phyloP scores from a whole-genome alignment of 2,329 filamentous ascomycete genomes.

The Microcera coccophila region DNA sequence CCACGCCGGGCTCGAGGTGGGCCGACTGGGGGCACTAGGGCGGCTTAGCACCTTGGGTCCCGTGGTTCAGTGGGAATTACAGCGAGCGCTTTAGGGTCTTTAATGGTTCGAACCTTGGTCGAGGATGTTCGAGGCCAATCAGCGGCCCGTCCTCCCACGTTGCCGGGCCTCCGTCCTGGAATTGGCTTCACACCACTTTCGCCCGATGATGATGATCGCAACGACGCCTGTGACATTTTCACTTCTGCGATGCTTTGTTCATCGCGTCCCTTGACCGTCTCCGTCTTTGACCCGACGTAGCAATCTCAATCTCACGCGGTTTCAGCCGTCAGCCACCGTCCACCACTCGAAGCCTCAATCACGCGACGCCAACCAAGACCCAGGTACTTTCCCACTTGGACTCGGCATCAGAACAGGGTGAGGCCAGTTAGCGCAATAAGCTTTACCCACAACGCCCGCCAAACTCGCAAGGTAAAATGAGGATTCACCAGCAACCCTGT shows the following conservation, averaged over 20 bases:
- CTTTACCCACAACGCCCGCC: conserved; percentile 1
- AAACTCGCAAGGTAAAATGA: conserved; percentile 23
- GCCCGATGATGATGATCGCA: too few species aligned
- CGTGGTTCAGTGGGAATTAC: not conserved
- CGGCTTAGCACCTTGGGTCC: not conserved
- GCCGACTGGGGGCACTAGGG: conserved; percentile 4
- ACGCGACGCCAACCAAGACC: not conserved
- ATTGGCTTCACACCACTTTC: too few species aligned
- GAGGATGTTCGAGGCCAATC: not conserved
- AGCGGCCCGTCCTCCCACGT: not conserved
- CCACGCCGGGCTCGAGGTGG: conserved; percentile 8
- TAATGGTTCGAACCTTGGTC: not conserved
- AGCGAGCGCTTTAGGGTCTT: too few species aligned
- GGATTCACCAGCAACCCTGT: conserved; percentile 19
- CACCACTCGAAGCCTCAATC: not conserved
- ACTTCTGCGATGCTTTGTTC: too few species aligned
- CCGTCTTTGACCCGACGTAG: too few species aligned
- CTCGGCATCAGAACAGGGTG: not conserved
- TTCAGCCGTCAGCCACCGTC: too few species aligned
- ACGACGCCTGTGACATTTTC: too few species aligned
- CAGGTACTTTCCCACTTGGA: not conserved
- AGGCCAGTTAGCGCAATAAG: not conserved
- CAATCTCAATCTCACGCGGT: too few species aligned
- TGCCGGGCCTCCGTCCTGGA: too few species aligned
- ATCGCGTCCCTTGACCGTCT: too few species aligned